Percentiles rank a stretch among this genome's conserved stretches.
Conservation (phyloP, 768 basidiomycete genomes). For the Rhizopogon vinicolor region DNA sequence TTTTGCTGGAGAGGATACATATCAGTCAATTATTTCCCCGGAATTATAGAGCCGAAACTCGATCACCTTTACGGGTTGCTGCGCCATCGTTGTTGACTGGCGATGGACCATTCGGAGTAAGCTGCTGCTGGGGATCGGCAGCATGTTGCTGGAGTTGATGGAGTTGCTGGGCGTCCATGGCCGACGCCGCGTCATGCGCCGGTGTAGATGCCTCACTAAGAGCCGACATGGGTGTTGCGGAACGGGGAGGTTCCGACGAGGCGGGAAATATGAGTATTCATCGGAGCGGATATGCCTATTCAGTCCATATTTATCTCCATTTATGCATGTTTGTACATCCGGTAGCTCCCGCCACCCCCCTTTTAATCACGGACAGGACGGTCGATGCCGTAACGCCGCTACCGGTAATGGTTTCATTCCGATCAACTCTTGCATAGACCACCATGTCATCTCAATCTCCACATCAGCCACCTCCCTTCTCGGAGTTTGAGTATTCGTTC, state of each 20-base stretch:
- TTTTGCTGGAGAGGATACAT: constrained; percentile 47
- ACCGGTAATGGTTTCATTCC: constrained; percentile 17
- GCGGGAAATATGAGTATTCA: constrained; percentile 20
- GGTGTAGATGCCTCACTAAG: constrained; percentile 67
- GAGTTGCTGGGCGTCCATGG: constrained; percentile 56
- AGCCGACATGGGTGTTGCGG: constrained; percentile 67
- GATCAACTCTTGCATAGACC: constrained; percentile 8
- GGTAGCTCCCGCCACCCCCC: constrained; percentile 12
- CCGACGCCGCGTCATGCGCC: constrained; percentile 56
- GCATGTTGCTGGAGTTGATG: constrained; percentile 35
- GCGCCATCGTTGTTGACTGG: constrained; percentile 27
- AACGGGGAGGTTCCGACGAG: constrained; percentile 28
- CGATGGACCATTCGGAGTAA: constrained; percentile 23
- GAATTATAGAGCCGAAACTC: constrained; percentile 22
- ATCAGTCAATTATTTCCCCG: constrained; percentile 6
- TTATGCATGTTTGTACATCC: constrained; percentile 22
- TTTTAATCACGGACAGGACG: not conserved
- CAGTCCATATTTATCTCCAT: constrained; percentile 10
- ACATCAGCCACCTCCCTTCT: constrained; percentile 51
- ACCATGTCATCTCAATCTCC: constrained; percentile 23
- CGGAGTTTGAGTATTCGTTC: constrained; percentile 72
- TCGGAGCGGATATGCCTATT: constrained; percentile 25
- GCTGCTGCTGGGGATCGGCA: constrained; percentile 32
- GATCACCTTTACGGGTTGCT: constrained; percentile 52
- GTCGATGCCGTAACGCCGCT: not conserved